Conservation (phyloP, 2,329 filamentous ascomycete species). For the Aspergillus uvarum region DNA sequence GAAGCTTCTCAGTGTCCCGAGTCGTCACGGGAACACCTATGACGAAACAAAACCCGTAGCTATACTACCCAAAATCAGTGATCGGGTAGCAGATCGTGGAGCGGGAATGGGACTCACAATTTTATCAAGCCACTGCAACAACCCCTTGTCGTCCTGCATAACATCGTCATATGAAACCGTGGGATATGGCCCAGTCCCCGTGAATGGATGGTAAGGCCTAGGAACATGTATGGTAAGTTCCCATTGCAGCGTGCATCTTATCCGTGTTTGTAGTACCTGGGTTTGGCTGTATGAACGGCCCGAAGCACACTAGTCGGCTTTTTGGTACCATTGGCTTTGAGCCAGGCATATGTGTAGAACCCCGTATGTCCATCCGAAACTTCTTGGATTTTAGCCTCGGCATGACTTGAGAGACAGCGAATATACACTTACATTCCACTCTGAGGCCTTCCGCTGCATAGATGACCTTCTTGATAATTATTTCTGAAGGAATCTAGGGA, state of each 20-base stretch:
- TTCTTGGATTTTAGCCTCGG: conserved; percentile 41
- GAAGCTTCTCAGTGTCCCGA: conserved; percentile 68
- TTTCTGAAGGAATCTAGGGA: conserved; percentile 49
- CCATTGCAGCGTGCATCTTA: neutral
- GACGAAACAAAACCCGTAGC: conserved; percentile 76
- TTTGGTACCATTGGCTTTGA: conserved; percentile 48
- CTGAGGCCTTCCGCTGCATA: conserved; percentile 41
- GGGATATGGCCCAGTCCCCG: conserved; percentile 51
- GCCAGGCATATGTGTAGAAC: conserved; percentile 64
- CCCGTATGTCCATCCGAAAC: conserved; percentile 69
- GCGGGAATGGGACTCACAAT: conserved; percentile 47
- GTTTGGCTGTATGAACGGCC: neutral
- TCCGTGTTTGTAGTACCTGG: neutral
- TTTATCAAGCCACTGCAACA: conserved; percentile 62
- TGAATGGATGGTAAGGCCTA: conserved; percentile 34
- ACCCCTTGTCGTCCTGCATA: conserved; percentile 56
- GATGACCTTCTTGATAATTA: conserved; percentile 37
- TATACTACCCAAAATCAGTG: conserved; percentile 50
- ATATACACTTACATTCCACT: conserved; percentile 51
- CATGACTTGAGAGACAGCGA: conserved; percentile 7
- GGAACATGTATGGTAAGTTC: neutral
- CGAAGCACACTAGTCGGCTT: conserved; percentile 18
- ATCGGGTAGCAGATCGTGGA: neutral
- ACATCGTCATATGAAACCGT: conserved; percentile 61
- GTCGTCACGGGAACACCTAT: conserved; percentile 67